Conservation (phyloP, 129 eudicot genomes). For the Helichrysum umbraculigerum region DNA sequence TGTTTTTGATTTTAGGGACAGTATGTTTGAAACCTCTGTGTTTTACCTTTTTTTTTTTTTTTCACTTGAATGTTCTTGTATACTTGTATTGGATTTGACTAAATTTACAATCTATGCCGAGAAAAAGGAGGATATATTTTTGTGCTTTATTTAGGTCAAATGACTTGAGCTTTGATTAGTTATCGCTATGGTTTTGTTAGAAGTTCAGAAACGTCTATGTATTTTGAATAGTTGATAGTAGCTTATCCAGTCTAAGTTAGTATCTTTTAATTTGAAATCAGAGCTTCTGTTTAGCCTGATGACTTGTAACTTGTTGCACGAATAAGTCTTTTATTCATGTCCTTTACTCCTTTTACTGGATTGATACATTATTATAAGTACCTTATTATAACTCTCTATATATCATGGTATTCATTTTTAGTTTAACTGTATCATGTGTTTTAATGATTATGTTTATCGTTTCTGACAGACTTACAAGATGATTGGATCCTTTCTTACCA, state of each 20-base stretch:
- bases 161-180: background rate
- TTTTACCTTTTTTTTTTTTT: background rate
- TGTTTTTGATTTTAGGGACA: background rate
- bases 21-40: background rate
- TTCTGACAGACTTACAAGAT: constrained; percentile 54
- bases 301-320: background rate
- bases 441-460: constrained; percentile 17
- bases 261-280: background rate
- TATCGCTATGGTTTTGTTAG: background rate
- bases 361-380: background rate
- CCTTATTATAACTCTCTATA: background rate
- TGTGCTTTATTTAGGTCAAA: background rate
- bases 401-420: background rate
- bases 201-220: background rate
- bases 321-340: background rate
- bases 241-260: constrained; percentile 1
- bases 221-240: constrained; percentile 12
- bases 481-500: constrained; percentile 88
- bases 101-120: background rate
- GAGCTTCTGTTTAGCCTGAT: background rate
- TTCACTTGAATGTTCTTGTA: background rate
- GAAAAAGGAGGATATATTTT: background rate
- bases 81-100: background rate
- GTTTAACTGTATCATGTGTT: background rate
- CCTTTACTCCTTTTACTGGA: background rate